phyloP scores from a whole-genome alignment of 2,329 filamentous ascomycete genomes.

The Ophiostoma ips region DNA sequence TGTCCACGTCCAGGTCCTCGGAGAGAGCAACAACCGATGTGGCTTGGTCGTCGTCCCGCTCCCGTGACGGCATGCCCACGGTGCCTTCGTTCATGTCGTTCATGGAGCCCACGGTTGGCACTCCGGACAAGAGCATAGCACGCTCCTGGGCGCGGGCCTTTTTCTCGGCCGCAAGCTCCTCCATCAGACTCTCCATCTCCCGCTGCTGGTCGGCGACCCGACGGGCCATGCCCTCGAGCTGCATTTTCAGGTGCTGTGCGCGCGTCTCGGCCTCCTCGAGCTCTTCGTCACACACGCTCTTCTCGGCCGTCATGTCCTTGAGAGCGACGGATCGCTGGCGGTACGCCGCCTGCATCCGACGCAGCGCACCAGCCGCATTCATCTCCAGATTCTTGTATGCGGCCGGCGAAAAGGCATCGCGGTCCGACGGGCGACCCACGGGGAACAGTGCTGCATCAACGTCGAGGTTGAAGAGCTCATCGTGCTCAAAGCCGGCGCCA shows the following conservation, averaged over 20 bases:
- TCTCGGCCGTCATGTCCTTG: slow-evolving; percentile 37
- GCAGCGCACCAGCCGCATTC: slow-evolving; percentile 41
- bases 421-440: slow-evolving; percentile 24
- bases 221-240: slow-evolving; percentile 45
- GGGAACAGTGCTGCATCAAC: slow-evolving; percentile 42
- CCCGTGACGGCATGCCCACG: not conserved
- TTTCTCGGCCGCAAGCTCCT: slow-evolving; percentile 37
- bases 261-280: slow-evolving; percentile 40
- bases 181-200: slow-evolving; percentile 29
- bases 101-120: not conserved
- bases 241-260: slow-evolving; percentile 39
- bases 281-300: slow-evolving; percentile 40
- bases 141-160: slow-evolving; percentile 28
- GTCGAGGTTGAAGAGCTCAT: slow-evolving; percentile 42
- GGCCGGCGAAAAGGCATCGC: slow-evolving; percentile 41
- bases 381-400: slow-evolving; percentile 47
- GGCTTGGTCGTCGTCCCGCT: slow-evolving; percentile 5
- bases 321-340: slow-evolving; percentile 36
- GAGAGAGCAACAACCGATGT: slow-evolving; percentile 23
- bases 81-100: not conserved
- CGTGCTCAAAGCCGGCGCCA: slow-evolving; percentile 21
- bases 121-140: slow-evolving; percentile 17
- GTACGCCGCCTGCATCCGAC: slow-evolving; percentile 45
- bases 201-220: slow-evolving; percentile 40
- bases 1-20: slow-evolving; percentile 37